phyloP scores from a whole-genome alignment of 192 early-diverging fungal genomes.

The Phycomyces nitens region DNA sequence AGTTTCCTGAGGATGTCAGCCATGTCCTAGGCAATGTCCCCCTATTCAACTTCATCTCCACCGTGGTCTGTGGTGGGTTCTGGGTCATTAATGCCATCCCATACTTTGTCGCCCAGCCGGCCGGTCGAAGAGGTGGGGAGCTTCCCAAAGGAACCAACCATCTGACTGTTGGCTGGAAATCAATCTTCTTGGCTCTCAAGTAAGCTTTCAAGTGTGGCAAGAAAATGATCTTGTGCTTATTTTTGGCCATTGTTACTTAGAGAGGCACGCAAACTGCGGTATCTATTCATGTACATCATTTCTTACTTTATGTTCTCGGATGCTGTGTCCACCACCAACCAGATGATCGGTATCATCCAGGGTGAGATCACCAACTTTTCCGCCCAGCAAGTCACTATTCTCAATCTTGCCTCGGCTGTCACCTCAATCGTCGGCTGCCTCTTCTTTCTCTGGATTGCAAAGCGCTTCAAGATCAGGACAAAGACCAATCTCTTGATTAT shows the following conservation, averaged over 20 bases:
- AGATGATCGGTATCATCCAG: conserved; percentile 54
- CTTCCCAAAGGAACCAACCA: conserved; percentile 19
- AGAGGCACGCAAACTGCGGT: conserved; percentile 45
- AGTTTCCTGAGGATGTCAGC: conserved; percentile 4
- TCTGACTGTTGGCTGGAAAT: conserved; percentile 37
- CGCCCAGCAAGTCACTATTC: conserved; percentile 48
- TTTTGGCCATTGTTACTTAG: background rate
- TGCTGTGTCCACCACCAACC: conserved; percentile 53
- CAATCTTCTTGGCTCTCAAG: conserved; percentile 18
- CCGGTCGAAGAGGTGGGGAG: conserved; percentile 24
- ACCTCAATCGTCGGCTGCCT: conserved; percentile 53
- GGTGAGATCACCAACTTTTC: conserved; percentile 52
- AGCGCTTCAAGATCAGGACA: conserved; percentile 42
- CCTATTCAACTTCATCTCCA: conserved; percentile 25
- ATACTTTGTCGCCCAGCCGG: conserved; percentile 28
- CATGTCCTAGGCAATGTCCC: conserved; percentile 27
- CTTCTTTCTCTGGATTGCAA: conserved; percentile 53
- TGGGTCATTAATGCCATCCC: conserved; percentile 27
- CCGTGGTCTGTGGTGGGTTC: conserved; percentile 31
- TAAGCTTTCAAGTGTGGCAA: background rate
- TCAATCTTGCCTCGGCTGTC: conserved; percentile 54
- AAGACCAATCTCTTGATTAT: conserved; percentile 54
- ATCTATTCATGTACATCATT: conserved; percentile 61
- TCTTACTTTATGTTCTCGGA: conserved; percentile 74
- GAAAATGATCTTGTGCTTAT: background rate